A percentile compares a stretch with the other conserved stretches of the same genome.
These are phyloP conservation scores for Fermentozyma sake DNA, from an alignment of 1,139 yeast genomes.

Conservation along the genomic window DNA sequence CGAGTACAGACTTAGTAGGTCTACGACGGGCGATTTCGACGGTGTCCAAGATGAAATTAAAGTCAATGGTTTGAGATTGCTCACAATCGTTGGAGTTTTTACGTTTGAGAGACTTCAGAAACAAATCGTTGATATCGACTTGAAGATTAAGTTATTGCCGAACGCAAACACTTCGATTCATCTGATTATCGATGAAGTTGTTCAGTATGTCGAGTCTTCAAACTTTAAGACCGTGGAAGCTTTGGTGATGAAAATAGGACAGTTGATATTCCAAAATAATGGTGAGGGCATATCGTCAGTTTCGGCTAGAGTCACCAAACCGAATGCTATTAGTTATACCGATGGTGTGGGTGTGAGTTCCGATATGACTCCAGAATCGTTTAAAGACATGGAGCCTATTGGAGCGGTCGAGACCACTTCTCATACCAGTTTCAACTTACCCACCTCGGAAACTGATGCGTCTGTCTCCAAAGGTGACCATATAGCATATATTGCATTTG, in stretches of 20 bases:
- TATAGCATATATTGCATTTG: slow-evolving; percentile 77
- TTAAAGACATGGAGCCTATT: slow-evolving; percentile 23
- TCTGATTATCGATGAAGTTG: slow-evolving; percentile 40
- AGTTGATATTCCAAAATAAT: slow-evolving; percentile 45
- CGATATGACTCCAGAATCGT: slow-evolving; percentile 39
- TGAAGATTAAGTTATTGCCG: slow-evolving; percentile 29
- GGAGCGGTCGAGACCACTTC: slow-evolving; percentile 6
- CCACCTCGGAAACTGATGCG: slow-evolving; percentile 6
- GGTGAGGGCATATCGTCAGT: slow-evolving; percentile 26
- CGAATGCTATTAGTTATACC: slow-evolving; percentile 83
- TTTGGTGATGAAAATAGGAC: slow-evolving; percentile 69
- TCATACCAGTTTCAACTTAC: slow-evolving; percentile 11
- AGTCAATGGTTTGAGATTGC: slow-evolving; percentile 51
- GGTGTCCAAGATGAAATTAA: slow-evolving; percentile 34
- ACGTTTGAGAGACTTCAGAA: slow-evolving; percentile 79
- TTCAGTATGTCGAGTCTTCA: slow-evolving; percentile 62
- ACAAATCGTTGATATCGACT: slow-evolving; percentile 68
- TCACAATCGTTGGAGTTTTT: slow-evolving; percentile 86
- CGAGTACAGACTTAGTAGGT: slow-evolving; percentile 33
- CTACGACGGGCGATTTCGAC: slow-evolving; percentile 15
- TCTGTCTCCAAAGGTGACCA: slow-evolving; percentile 26
- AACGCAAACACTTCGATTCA: slow-evolving; percentile 30
- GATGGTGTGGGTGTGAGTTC: slow-evolving; percentile 88
- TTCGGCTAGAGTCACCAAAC: slow-evolving; percentile 69
- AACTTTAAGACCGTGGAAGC: slow-evolving; percentile 93